These are phyloP conservation scores for Euphorbia peplus DNA, from an alignment of 345 rosid species.

Conservation along the genomic window DNA sequence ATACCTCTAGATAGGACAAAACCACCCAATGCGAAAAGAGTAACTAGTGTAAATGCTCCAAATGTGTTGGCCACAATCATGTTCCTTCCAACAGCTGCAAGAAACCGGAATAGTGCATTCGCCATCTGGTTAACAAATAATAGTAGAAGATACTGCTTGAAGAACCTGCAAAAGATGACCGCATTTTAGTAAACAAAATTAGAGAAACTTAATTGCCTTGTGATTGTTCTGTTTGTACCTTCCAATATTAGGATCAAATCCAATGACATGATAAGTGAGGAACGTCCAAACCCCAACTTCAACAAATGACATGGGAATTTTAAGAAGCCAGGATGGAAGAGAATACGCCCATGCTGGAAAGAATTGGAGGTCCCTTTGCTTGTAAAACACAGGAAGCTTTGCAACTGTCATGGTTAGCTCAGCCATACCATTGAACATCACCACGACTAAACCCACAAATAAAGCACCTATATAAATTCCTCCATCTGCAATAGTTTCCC, in stretches of 20 bases:
- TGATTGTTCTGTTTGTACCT: constrained; percentile 9
- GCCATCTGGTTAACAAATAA: constrained; percentile 40
- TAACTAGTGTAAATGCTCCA: constrained; percentile 34
- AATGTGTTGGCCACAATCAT: constrained; percentile 40
- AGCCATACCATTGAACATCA: constrained; percentile 69
- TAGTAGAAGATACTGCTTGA: constrained; percentile 40
- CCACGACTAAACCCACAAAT: constrained; percentile 46
- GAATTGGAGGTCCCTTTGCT: constrained; percentile 66
- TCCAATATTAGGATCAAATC: constrained; percentile 23
- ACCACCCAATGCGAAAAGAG: constrained; percentile 42
- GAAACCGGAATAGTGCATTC: constrained; percentile 39
- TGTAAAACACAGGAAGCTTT: constrained; percentile 81
- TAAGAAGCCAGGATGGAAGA: constrained; percentile 18
- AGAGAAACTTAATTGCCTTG: neutral
- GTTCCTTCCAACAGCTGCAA: constrained; percentile 40
- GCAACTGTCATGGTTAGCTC: constrained; percentile 69
- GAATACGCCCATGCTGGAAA: constrained; percentile 71
- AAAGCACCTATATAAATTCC: constrained; percentile 52
- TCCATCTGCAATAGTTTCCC: constrained; percentile 34
- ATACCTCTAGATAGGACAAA: constrained; percentile 40
- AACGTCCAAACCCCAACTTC: constrained; percentile 15
- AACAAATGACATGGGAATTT: constrained; percentile 17
- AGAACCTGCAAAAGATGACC: constrained; percentile 27
- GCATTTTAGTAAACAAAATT: neutral
- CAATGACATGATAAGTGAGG: constrained; percentile 24